These are phyloP conservation scores for Alternaria brassicicola DNA, from an alignment of 2,329 filamentous ascomycete species.

Conservation along the genomic window DNA sequence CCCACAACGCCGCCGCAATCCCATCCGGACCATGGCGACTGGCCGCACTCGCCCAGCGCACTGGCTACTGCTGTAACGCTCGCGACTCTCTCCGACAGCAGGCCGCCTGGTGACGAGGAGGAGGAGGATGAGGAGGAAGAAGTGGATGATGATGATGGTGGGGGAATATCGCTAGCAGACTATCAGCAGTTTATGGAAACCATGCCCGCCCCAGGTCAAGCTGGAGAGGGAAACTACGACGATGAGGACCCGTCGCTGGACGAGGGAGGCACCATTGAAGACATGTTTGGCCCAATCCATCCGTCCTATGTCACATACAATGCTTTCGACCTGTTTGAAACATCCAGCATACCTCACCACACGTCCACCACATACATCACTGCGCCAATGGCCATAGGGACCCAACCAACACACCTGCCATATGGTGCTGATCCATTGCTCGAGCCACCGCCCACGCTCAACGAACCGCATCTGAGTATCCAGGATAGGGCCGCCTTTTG, in stretches of 20 bases:
- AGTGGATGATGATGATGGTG: slow-evolving; percentile 24
- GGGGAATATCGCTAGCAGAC: slow-evolving; percentile 38
- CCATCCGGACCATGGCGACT: slow-evolving; percentile 8
- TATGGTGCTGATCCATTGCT: slow-evolving; percentile 26
- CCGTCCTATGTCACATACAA: slow-evolving; percentile 14
- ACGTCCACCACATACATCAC: slow-evolving; percentile 21
- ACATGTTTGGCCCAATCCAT: slow-evolving; percentile 24
- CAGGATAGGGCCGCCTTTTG: slow-evolving; percentile 38
- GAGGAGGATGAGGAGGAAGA: slow-evolving; percentile 12
- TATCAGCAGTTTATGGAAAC: slow-evolving; percentile 18
- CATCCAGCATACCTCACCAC: slow-evolving; percentile 17
- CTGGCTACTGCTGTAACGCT: slow-evolving; percentile 37
- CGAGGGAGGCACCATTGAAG: slow-evolving; percentile 15
- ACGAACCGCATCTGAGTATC: slow-evolving; percentile 39
- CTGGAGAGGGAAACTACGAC: slow-evolving; percentile 7
- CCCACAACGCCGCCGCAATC: slow-evolving; percentile 15
- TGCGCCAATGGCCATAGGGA: slow-evolving; percentile 14
- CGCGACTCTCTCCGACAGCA: slow-evolving; percentile 38
- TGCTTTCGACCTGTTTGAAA: slow-evolving; percentile 10
- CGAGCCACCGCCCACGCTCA: slow-evolving; percentile 30
- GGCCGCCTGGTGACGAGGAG: slow-evolving; percentile 23
- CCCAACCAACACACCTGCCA: slow-evolving; percentile 16
- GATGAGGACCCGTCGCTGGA: slow-evolving; percentile 3
- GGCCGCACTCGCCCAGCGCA: slow-evolving; percentile 26
- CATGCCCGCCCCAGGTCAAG: slow-evolving; percentile 4